Evolutionary conservation across 768 basidiomycete genomes (phyloP), one percentile per base, ranked within the genome.

Genomic region (Cytidiella melzeri): DNA sequence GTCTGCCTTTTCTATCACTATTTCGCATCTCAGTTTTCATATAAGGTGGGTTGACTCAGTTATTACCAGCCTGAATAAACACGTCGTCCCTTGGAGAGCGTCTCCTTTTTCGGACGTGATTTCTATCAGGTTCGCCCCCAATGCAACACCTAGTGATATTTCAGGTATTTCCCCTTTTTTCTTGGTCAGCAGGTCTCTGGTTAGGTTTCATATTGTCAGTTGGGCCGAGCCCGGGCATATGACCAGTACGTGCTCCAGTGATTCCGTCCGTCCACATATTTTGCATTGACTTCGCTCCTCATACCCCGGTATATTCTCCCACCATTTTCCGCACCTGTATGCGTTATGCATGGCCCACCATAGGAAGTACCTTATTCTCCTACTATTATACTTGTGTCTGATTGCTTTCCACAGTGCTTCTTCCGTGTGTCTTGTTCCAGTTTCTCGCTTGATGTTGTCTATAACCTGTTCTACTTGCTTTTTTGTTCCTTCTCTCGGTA

Each of bases 311-410:
- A 51, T 51, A 25, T 43, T 3, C 1, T 20, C 3, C 67, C 64
- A 70, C 55, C 55, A 66, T 2, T 34, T n/a, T 0, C 68, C 65
- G 0, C 59, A 23, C 24, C 57, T 57, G 48, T 61, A 60, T 0
- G 57, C 49, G 3, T 52, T 45, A 30, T 66, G 62, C 12, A 65
- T 51, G 1, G 54, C 41, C 41, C 53, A 60, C 56, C 58, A 68
- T 3, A 63, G n/a, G 49, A 64, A 64, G 38, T 48, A 44, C 3
- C 50, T 39, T 1, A 58, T 48, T 28, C 38, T 27, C 4, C 43
- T 34, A 5, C n/a, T 19, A 7, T 61, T 37, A 20, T 56, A 54
- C 19, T 50, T 50, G 45, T 47, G 18, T 5, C 51, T 19, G 5
- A 48, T 36, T 21, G 25, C 11, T 23, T 26, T 25, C 61, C 57